A percentile compares a stretch with the other conserved stretches of the same genome.
These are phyloP conservation scores for Platanthera zijinensis DNA, from an alignment of 106 monocot genomes.

Conservation along the genomic window DNA sequence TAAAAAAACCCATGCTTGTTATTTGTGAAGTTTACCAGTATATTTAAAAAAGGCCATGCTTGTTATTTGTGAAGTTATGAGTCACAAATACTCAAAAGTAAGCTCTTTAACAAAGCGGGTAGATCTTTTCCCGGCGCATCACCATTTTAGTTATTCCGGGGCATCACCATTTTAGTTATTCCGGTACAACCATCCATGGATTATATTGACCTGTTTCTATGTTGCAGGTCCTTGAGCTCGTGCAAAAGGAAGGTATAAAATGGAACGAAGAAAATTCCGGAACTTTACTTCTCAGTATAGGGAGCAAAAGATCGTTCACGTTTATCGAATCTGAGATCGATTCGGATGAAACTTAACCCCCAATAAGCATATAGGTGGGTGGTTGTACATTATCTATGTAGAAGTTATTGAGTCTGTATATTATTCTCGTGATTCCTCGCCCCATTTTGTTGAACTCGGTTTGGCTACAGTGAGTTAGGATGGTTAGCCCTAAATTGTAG, in stretches of 20 bases:
- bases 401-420: background rate
- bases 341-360: conserved; percentile 1
- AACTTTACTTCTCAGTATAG: conserved; percentile 46
- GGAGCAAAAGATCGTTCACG: conserved; percentile 42
- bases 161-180: too few species aligned
- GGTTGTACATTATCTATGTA: too few species aligned
- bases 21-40: background rate
- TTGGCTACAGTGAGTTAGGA: background rate
- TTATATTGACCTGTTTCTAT: background rate
- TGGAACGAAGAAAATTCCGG: conserved; percentile 81
- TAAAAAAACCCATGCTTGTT: background rate
- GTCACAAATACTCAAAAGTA: background rate
- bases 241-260: conserved; percentile 57
- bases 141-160: too few species aligned
- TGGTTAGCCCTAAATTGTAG: background rate
- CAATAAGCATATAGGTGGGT: background rate
- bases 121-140: too few species aligned
- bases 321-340: conserved; percentile 35
- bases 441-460: background rate
- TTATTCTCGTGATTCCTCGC: background rate
- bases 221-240: conserved; percentile 51
- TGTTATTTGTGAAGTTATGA: background rate
- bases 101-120: too few species aligned
- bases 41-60: background rate
- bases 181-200: too few species aligned